These are phyloP conservation scores for Claviceps pazoutovae DNA, from an alignment of 2,329 filamentous ascomycete species.

Conservation along the genomic window DNA sequence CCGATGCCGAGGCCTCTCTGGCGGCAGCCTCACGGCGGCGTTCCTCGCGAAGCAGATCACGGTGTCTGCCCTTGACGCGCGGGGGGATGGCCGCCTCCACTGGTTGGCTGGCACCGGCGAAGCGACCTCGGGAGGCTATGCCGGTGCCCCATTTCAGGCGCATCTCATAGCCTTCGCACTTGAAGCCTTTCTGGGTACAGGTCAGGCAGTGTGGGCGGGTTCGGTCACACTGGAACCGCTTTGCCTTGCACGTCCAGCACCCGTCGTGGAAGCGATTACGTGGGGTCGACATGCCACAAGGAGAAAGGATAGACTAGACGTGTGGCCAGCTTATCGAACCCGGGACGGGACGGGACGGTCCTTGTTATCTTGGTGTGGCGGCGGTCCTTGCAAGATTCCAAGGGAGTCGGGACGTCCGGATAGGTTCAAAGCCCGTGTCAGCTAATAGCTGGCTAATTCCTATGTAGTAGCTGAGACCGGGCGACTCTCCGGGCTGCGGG, in stretches of 20 bases:
- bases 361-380: too few species aligned
- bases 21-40: neutral
- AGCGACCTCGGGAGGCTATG: slow-evolving; percentile 2
- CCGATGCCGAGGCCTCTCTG: neutral
- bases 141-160: slow-evolving; percentile 4
- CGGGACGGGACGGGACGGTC: neutral
- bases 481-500: neutral
- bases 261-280: slow-evolving; percentile 4
- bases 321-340: neutral
- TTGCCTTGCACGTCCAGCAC: slow-evolving; percentile 4
- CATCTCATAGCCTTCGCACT: slow-evolving; percentile 2
- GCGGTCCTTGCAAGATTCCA: too few species aligned
- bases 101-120: slow-evolving; percentile 1
- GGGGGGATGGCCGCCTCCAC: slow-evolving; percentile 1
- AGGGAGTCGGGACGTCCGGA: too few species aligned
- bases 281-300: slow-evolving; percentile 2
- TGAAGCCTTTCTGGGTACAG: slow-evolving; percentile 1
- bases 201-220: slow-evolving; percentile 1
- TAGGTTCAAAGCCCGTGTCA: neutral
- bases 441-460: neutral
- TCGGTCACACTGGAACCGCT: slow-evolving; percentile 2
- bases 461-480: neutral
- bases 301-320: neutral
- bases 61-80: slow-evolving; percentile 1
- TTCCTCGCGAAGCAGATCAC: slow-evolving; percentile 3